These are phyloP conservation scores for Globisporangium cystogenes DNA, from an alignment of 352 stramenopile genomes.

Conservation along the genomic window DNA sequence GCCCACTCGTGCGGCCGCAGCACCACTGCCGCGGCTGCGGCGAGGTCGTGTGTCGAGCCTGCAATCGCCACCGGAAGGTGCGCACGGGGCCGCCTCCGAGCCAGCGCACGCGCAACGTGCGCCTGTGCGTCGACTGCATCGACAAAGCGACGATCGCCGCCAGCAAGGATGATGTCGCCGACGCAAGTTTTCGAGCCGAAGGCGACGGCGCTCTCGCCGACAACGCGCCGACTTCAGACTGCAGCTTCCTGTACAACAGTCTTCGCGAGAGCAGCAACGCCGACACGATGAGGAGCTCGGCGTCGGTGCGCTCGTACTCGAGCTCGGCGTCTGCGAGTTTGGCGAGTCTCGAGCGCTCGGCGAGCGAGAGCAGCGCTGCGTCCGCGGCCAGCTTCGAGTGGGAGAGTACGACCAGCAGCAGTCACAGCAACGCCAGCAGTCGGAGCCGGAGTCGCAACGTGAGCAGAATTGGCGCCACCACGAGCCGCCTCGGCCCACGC, in stretches of 20 bases:
- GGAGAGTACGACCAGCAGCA: neutral
- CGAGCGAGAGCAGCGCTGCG: slow-evolving; percentile 17
- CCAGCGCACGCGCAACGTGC: slow-evolving; percentile 27
- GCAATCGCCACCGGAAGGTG: slow-evolving; percentile 58
- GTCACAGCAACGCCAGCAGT: slow-evolving; percentile 8
- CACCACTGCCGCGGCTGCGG: slow-evolving; percentile 79
- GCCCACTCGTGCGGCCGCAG: slow-evolving; percentile 64
- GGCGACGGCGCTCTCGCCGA: slow-evolving; percentile 9
- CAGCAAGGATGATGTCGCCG: slow-evolving; percentile 7
- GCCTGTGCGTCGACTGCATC: slow-evolving; percentile 77
- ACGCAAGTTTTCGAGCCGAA: slow-evolving; percentile 5
- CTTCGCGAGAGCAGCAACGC: slow-evolving; percentile 23
- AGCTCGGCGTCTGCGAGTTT: neutral
- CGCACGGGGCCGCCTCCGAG: slow-evolving; percentile 20
- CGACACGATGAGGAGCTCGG: slow-evolving; percentile 24
- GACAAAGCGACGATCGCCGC: slow-evolving; percentile 52
- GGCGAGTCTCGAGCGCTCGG: slow-evolving; percentile 25
- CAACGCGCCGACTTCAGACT: slow-evolving; percentile 10
- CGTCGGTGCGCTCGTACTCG: slow-evolving; percentile 9
- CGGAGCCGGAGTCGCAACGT: neutral
- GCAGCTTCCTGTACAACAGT: slow-evolving; percentile 17
- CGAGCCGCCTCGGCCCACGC: neutral
- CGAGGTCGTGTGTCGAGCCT: slow-evolving; percentile 73
- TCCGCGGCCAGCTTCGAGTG: neutral
- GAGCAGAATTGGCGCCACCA: neutral